phyloP scores from a whole-genome alignment of 257 asterid genomes.

The Petunia secreta region DNA sequence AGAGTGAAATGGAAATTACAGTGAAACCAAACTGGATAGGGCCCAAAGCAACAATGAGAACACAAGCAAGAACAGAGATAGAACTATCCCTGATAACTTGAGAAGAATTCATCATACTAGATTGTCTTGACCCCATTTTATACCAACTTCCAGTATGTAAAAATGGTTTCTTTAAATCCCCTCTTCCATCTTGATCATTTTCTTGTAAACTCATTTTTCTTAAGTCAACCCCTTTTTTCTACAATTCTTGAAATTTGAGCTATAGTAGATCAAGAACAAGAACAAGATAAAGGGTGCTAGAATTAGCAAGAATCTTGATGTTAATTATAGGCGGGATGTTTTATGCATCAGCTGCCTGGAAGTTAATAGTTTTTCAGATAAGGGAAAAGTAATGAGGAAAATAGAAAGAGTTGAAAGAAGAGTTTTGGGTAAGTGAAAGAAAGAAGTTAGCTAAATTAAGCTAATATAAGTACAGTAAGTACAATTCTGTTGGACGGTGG shows the following conservation, averaged over 20 bases:
- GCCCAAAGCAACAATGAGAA: conserved; percentile 88
- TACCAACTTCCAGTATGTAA: conserved; percentile 96
- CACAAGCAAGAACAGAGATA: conserved; percentile 85
- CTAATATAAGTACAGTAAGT: too few relatives aligned
- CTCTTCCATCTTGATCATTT: conserved; percentile 60
- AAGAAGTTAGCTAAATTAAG: too few relatives aligned
- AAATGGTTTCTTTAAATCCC: conserved; percentile 81
- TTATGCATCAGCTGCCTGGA: too few relatives aligned
- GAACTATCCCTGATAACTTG: conserved; percentile 81
- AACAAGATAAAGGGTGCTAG: background rate
- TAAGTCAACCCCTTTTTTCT: background rate
- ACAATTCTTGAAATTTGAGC: conserved; percentile 17
- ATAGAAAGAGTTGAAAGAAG: too few relatives aligned
- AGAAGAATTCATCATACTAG: conserved; percentile 78
- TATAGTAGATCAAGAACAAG: background rate
- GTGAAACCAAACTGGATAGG: conserved; percentile 95
- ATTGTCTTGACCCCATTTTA: conserved; percentile 84
- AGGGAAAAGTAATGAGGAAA: too few relatives aligned
- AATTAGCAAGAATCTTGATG: conserved; percentile 8
- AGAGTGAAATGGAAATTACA: conserved; percentile 44
- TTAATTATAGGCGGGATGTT: too few relatives aligned
- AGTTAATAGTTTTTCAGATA: too few relatives aligned
- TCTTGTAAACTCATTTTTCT: conserved; percentile 84
- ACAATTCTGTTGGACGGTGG: too few relatives aligned
- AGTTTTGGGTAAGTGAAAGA: too few relatives aligned